Base-by-base conservation (phyloP, 352 stramenopile species). In the Pythium rhizo-oryzae region DNA sequence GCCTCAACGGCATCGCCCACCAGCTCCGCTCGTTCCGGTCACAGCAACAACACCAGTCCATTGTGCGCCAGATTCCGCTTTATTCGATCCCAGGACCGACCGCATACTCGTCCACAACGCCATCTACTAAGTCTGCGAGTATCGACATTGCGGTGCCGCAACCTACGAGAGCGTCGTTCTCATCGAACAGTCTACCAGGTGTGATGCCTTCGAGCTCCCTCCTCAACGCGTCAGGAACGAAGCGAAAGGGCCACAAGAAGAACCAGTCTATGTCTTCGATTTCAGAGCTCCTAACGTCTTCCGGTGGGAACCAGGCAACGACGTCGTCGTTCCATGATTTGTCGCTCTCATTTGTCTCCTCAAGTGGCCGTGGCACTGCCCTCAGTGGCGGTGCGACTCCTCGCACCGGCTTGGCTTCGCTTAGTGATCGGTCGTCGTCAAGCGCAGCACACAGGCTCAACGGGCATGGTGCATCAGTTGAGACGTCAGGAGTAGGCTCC, bases 241-340 rank as follows among this genome's bases (percentile, higher is more conserved):
- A 93, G 46, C 80, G 82, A 68, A 84, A 84, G 53, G 81, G 77
- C 0, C 88, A 96, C 76, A 93, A 94, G 74, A 96, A 96, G 65
- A 94, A 96, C 64, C 85, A 94, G 62, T 94, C 86, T 4, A 93
- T 96, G 84, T 96, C 88, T 43, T 93, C 86, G 0, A 93, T 96
- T 59, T 96, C 88, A 6, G 88, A 96, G 62, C 59, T 96, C 52
- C 67, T 96, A 23, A 75, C 88, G 11, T 87, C 85, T 8, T 72
- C 65, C 8, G 35, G 35, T 8, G 30, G 52, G 25, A 41, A 23
- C 3, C 46, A 57, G 9, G 44, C 39, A 3, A 69, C 77, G 1
- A 74, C 78, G 8, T 89, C 82, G 11, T 88, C 79, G 8, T 94
- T 92, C 43, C 84, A 91, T 49, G 84, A 92, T 51, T 69, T 81